Percentiles rank a stretch among this genome's conserved stretches.
Evolutionary conservation across 2,329 filamentous ascomycete species (phyloP).

Genomic region (Ophiocordyceps unilateralis): DNA sequence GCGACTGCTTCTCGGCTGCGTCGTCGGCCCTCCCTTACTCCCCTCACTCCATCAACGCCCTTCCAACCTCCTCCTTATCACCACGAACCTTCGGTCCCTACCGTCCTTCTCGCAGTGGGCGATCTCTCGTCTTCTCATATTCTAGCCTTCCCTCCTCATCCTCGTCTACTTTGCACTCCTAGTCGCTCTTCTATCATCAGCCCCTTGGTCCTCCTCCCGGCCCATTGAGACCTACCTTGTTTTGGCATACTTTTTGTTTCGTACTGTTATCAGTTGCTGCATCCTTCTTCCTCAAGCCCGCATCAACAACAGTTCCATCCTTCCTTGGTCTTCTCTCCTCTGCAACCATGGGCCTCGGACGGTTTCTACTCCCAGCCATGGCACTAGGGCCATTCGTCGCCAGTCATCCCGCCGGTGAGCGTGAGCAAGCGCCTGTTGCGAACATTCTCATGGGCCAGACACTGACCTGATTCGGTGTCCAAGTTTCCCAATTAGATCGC

Average conservation of each 20-base stretch:
- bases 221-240: neutral
- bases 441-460: neutral
- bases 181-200: no score
- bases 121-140: no score
- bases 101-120: no score
- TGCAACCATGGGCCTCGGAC: conserved; percentile 6
- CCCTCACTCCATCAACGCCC: neutral
- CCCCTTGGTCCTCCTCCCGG: neutral
- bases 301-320: no score
- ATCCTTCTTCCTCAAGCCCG: no score
- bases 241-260: no score
- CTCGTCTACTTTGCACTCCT: no score
- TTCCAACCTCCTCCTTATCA: neutral
- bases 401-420: conserved; percentile 10
- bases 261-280: no score
- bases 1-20: neutral
- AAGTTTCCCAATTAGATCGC: neutral
- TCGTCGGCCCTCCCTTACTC: neutral
- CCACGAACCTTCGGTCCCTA: no score
- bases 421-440: neutral
- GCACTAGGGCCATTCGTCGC: conserved; percentile 7
- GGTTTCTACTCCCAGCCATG: conserved; percentile 9
- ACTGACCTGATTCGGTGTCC: neutral
- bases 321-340: neutral
- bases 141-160: neutral